Evolutionary conservation across 371 early-diverging fungal species (phyloP), one percentile per base, ranked within the genome.

Genomic region (Apophysomyces elegans): DNA sequence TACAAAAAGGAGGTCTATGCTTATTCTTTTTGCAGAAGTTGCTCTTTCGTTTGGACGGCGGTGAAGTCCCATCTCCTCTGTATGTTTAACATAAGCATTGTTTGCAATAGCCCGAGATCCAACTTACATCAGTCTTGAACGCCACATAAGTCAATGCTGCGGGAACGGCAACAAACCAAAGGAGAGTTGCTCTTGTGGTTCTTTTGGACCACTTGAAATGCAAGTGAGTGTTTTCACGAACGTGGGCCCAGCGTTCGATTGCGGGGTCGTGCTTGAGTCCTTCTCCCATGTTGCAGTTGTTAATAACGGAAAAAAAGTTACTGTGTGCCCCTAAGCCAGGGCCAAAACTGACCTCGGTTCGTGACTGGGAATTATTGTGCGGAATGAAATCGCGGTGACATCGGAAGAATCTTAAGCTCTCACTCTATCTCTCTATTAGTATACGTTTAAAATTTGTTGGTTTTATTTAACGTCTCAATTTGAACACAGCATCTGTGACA

Each of bases 201-300:
- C 84, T 79, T 58, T 68, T 62, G 71, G 77, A 87, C 84, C 85
- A 86, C 21, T 65, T 61, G 65, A 82, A 88, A 70, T 84, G 76
- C 65, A 81, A 71, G 58, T 84, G 81, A 37, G 85, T 84, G 65
- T 86, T 85, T 69, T 88, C 87, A 78, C 89, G 87, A 64, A 88
- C 74, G 69, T 74, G 77, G 36, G 86, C 84, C 89, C 89, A 88
- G 72, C 85, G 80, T 65, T 88, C 89, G 69, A 88, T 76, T 50
- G 86, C 84, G 59, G 87, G 87, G 75, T 88, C 89, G 62, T 72
- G 37, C 66, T 79, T 79, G 46, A 83, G 66, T 63, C 78, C 78
- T 35, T 61, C 69, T 64, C 63, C 64, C 11, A 41, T 50, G 61
- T 50, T 9, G 54, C 4, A 47, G 54, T 50, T 21, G 41, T 41